phyloP scores from a whole-genome alignment of 768 basidiomycete genomes.

The Macrolepiota albuminosa region DNA sequence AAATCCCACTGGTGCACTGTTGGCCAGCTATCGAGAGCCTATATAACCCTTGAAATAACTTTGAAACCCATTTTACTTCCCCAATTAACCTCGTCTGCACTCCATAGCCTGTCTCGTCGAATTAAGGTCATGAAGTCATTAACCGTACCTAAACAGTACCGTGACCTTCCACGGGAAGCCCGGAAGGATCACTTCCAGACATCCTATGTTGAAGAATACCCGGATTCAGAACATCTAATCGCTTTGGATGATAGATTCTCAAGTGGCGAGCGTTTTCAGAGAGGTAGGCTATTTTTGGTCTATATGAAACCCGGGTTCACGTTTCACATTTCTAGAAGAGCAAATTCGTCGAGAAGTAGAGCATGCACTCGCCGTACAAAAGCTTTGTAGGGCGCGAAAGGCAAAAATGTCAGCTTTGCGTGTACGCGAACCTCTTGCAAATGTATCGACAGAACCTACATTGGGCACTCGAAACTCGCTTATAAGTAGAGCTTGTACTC shows the following conservation, averaged over 20 bases:
- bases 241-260: constrained; percentile 6
- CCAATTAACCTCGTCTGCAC: not conserved
- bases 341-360: constrained; percentile 10
- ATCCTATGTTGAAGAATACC: not conserved
- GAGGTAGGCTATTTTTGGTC: not conserved
- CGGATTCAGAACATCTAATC: constrained; percentile 5
- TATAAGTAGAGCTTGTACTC: not conserved
- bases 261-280: not conserved
- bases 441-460: not conserved
- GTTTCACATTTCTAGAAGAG: not conserved
- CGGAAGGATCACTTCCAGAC: not conserved
- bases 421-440: not conserved
- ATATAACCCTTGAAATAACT: not conserved
- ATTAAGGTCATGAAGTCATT: not conserved
- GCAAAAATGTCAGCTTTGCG: not conserved
- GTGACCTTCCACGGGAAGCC: not conserved
- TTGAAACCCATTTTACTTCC: not conserved
- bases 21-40: not conserved
- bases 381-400: constrained; percentile 5
- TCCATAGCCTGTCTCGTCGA: not conserved
- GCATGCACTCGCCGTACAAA: constrained; percentile 4
- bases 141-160: not conserved
- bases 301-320: not conserved
- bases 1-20: not conserved
- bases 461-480: not conserved